Base-by-base conservation (phyloP, 148 eudicot genomes). In the Cornus kousa region DNA sequence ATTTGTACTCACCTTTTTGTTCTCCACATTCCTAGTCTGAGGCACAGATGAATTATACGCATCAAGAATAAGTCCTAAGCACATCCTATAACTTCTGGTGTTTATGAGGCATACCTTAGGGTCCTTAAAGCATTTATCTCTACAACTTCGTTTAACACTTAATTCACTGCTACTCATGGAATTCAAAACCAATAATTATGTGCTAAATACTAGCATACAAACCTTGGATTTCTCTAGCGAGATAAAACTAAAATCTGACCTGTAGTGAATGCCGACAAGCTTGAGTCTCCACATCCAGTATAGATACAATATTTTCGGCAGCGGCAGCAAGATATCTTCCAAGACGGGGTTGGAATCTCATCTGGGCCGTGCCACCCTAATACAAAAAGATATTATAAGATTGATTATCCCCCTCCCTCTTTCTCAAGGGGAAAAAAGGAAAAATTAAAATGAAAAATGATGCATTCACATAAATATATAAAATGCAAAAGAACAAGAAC, bases 321-420 rank as follows among this genome's bases (percentile, higher is more conserved):
- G 83, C 82, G 16, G 83, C 85, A 22, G 88, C 88, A 43, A 86
- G 77, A 66, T 77, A 72, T 40, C 74, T 79, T 48, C 86, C 86
- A 70, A 43, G 24, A 7, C 32, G 78, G 50, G 82, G 82, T 76
- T 83, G 87, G 80, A 87, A 87, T 66, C 89, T 82, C 80, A 84
- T 83, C 73, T 82, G 84, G 9, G 80, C 78, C 72, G 84, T 77
- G 55, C 87, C 85, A 64, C 80, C 85, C 83, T 80, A 48, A 67
- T 67, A 22, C 77, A 70, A 64, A 66, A 71, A 74, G 23, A 37
- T 4, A 23, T 31, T 59, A 40, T 43, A 65, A 55, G 5, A 73
- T 62, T 62, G 66, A 62, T 4, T 62, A 20, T 4, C 66, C 19
- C 66, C 66, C 9, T 20, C 23, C 23, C 66, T 17, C 66, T 17